Evolutionary conservation across 257 asterid species (phyloP).

Genomic region (Nicotiana tomentosiformis): DNA sequence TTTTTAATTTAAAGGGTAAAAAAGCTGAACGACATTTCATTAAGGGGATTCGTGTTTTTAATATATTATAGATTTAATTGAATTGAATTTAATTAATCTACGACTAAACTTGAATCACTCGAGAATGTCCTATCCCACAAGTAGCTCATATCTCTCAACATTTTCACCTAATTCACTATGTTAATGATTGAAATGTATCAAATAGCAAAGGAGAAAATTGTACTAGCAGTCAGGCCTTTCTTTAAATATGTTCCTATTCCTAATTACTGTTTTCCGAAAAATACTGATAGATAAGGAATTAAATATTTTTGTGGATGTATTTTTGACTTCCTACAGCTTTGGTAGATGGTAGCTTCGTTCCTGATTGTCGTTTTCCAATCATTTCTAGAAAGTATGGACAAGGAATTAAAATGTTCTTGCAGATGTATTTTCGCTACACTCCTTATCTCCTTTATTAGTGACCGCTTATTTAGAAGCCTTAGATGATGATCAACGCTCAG

Average conservation of each 20-base stretch:
- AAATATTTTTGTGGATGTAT: neutral
- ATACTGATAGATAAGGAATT: neutral
- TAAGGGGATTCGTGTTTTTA: too few species aligned
- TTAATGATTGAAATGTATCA: neutral
- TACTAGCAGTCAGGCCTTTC: too few species aligned
- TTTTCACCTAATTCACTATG: neutral
- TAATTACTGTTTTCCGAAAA: neutral
- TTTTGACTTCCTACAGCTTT: neutral
- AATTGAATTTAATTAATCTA: too few species aligned
- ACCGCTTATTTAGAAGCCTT: neutral
- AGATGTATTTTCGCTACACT: neutral
- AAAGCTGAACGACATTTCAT: too few species aligned
- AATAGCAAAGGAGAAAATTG: too few species aligned
- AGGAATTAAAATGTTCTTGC: neutral
- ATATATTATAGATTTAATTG: too few species aligned
- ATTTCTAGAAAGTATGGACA: neutral
- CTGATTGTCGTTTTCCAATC: neutral
- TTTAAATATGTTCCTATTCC: too few species aligned
- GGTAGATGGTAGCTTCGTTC: neutral
- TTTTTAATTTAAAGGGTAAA: too few species aligned
- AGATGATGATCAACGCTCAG: neutral
- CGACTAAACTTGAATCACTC: too few species aligned
- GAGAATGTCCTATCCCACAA: too few species aligned
- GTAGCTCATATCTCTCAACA: too few species aligned
- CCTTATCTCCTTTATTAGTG: neutral